Evolutionary conservation across 805 yeast species (phyloP), one percentile per base, ranked within the genome.

Genomic region (Candida insectalens): DNA sequence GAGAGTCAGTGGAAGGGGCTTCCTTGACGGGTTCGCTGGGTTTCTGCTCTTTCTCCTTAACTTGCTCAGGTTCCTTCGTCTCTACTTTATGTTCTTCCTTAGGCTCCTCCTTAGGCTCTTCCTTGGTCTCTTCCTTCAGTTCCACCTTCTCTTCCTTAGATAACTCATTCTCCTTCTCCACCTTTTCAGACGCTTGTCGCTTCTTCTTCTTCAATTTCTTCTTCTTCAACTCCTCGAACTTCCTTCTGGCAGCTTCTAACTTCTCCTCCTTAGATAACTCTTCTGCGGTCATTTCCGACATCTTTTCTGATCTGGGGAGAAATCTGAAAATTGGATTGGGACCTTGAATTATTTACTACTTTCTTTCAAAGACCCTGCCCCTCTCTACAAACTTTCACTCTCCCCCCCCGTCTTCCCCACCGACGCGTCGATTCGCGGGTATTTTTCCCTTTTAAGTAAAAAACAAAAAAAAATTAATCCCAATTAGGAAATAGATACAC

Each of bases 161-260:
- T n/a, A 12, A 21, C 3, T 14, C 36, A 22, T 35, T 36, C 17
- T 36, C 32, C 17, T 29, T 34, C 8, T 27, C 34, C 27, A 34
- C 34, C 36, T 43, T 32, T 35, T 34, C 32, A 10, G 17, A 27
- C 31, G 42, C 43, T 35, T 45, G 45, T 36, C 45, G 45, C 32
- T 43, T 40, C 35, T 44, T 41, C 27, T 38, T 42, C 39, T 47
- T 53, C 37, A 44, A 51, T 21, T 46, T 54, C 39, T 53, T 51
- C 38, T 52, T 53, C 41, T 53, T 53, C 32, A 54, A 36, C 22
- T 50, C 58, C 33, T 54, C 60, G 32, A 53, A 51, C 42, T 55
- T 57, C 45, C 54, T 55, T 48, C 59, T 53, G 6, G 63, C 63
- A 13, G 50, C 46, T 29, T 55, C 62, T 9, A 57, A 42, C 37